phyloP scores from a whole-genome alignment of 331 rosid species.

The Dryas integrifolia region DNA sequence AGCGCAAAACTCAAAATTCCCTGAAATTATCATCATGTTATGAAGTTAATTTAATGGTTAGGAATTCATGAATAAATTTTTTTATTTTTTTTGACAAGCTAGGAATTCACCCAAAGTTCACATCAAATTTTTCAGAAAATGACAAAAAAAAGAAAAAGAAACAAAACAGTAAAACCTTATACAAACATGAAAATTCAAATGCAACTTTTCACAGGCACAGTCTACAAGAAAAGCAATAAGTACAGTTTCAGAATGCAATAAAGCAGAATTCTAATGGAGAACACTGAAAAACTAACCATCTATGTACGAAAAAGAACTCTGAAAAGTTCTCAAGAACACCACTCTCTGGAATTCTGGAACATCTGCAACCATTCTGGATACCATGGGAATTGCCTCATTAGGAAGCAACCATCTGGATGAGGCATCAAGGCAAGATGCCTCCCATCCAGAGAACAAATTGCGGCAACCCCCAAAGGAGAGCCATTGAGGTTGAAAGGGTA shows the following conservation, averaged over 20 bases:
- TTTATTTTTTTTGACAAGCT: no score
- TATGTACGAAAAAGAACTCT: not conserved
- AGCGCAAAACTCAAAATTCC: no score
- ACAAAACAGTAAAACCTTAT: no score
- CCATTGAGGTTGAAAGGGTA: conserved; percentile 85
- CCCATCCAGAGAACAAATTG: conserved; percentile 86
- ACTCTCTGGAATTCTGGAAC: conserved; percentile 89
- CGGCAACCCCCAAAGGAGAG: conserved; percentile 77
- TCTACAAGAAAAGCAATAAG: not conserved
- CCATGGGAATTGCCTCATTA: conserved; percentile 94
- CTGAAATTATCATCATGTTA: no score
- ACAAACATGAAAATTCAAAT: not conserved
- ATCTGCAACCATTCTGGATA: conserved; percentile 80
- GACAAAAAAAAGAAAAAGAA: no score
- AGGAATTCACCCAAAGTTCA: no score
- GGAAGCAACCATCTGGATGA: conserved; percentile 87
- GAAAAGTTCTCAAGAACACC: conserved; percentile 49
- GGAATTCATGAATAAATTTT: no score
- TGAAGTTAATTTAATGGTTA: no score
- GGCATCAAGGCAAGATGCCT: conserved; percentile 92
- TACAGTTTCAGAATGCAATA: not conserved
- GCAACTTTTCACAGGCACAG: not conserved
- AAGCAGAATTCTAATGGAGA: not conserved
- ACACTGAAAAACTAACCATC: conserved; percentile 9
- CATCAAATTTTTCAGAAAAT: no score